phyloP scores from a whole-genome alignment of 768 basidiomycete species.

The Trametes villosa region DNA sequence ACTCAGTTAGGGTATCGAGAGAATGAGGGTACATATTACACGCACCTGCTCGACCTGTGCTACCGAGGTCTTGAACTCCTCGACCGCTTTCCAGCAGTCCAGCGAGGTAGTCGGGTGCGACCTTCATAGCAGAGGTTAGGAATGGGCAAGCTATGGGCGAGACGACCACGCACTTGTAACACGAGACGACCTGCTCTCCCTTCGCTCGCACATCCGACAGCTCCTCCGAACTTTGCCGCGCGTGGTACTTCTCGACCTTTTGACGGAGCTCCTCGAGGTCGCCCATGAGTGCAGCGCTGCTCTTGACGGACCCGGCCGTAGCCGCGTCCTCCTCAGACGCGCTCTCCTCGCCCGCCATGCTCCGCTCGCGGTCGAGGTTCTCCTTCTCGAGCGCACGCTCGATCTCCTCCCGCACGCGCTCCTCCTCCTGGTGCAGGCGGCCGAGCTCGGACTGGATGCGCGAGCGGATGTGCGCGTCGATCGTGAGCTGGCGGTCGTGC shows the following conservation, averaged over 20 bases:
- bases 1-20: slow-evolving; percentile 10
- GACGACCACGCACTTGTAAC: slow-evolving; percentile 71
- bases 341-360: slow-evolving; percentile 46
- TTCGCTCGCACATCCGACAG: slow-evolving; percentile 60
- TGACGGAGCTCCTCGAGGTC: slow-evolving; percentile 76
- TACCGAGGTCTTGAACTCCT: slow-evolving; percentile 70
- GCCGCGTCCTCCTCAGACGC: slow-evolving; percentile 41
- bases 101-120: slow-evolving; percentile 56
- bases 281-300: slow-evolving; percentile 64
- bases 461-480: slow-evolving; percentile 74
- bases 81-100: slow-evolving; percentile 77
- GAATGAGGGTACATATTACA: slow-evolving; percentile 16
- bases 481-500: slow-evolving; percentile 69
- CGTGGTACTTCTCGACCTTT: slow-evolving; percentile 74
- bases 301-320: slow-evolving; percentile 49
- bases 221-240: slow-evolving; percentile 55
- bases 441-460: slow-evolving; percentile 72
- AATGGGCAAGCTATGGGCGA: not conserved
- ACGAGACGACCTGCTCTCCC: slow-evolving; percentile 66
- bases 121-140: slow-evolving; percentile 26
- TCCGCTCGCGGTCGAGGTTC: slow-evolving; percentile 78
- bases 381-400: slow-evolving; percentile 83
- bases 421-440: slow-evolving; percentile 70
- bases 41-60: slow-evolving; percentile 72
- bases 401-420: slow-evolving; percentile 70